Conservation (phyloP, 1,139 yeast species). For the Candida neerlandica region DNA sequence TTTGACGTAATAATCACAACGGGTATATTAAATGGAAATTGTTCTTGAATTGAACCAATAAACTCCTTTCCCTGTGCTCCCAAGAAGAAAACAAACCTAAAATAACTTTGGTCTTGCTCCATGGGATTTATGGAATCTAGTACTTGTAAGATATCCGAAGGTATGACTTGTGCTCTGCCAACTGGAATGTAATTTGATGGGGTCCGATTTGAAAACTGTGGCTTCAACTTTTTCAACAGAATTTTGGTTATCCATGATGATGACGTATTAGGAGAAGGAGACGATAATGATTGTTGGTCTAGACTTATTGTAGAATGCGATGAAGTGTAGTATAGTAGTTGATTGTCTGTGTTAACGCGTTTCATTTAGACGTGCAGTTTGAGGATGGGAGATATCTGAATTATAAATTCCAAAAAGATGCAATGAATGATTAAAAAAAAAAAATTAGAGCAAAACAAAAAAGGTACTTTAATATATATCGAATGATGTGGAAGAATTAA, state of each 20-base stretch:
- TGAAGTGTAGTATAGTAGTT: neutral
- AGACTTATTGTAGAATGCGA: neutral
- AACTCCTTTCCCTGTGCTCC: conserved; percentile 35
- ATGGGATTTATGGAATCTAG: conserved; percentile 2
- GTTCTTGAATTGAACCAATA: conserved; percentile 14
- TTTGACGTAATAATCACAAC: conserved; percentile 16
- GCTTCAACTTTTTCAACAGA: neutral
- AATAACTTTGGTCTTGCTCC: conserved; percentile 8
- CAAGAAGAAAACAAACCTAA: conserved; percentile 26
- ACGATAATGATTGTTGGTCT: neutral
- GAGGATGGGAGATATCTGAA: too few species aligned
- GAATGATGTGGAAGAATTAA: too few species aligned
- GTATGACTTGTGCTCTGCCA: neutral
- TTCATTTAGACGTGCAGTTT: neutral
- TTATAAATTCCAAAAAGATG: too few species aligned
- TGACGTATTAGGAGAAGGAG: neutral
- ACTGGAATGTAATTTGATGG: neutral
- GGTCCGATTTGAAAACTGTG: neutral
- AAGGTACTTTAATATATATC: too few species aligned
- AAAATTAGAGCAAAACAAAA: too few species aligned
- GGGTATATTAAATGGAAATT: conserved; percentile 18
- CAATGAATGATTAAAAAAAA: too few species aligned
- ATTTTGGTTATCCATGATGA: neutral
- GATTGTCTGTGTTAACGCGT: conserved; percentile 1
- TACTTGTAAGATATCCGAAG: neutral